phyloP scores from a whole-genome alignment of 257 asterid species.

The Solanum clarkiae region DNA sequence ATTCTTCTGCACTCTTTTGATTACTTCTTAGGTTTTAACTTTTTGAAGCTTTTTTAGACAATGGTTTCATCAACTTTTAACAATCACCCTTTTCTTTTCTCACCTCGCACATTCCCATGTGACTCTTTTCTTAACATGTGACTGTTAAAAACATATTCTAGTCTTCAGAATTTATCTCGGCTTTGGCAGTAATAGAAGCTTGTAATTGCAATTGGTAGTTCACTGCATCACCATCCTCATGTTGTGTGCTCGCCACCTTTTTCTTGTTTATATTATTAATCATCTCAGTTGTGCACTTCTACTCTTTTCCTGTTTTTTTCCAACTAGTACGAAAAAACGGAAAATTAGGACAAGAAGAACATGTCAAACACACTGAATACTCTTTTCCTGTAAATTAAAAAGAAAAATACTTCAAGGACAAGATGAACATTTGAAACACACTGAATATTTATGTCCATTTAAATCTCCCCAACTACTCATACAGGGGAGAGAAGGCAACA shows the following conservation, averaged over 20 bases:
- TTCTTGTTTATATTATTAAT: not conserved
- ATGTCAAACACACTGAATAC: not conserved
- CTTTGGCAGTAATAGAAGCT: not conserved
- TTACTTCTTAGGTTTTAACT: not conserved
- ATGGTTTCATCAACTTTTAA: not conserved
- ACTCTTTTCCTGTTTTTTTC: not conserved
- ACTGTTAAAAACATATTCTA: not conserved
- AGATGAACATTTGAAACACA: not conserved
- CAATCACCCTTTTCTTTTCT: not conserved
- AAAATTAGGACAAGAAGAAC: not conserved
- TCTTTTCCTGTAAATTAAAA: not conserved
- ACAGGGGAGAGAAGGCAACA: conserved; percentile 91
- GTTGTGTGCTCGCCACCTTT: not conserved
- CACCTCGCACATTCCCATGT: not conserved
- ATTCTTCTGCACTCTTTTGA: not conserved
- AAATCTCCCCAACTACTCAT: conserved; percentile 1
- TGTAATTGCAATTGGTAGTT: not conserved
- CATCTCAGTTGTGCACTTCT: not conserved
- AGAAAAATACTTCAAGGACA: not conserved
- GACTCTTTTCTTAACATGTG: not conserved
- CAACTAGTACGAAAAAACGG: not conserved
- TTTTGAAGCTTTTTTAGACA: not conserved
- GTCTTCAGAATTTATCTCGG: not conserved
- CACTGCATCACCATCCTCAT: not conserved
- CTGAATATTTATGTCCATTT: not conserved